Conservation (phyloP, 1,139 yeast species). For the Groenewaldozyma sp. region DNA sequence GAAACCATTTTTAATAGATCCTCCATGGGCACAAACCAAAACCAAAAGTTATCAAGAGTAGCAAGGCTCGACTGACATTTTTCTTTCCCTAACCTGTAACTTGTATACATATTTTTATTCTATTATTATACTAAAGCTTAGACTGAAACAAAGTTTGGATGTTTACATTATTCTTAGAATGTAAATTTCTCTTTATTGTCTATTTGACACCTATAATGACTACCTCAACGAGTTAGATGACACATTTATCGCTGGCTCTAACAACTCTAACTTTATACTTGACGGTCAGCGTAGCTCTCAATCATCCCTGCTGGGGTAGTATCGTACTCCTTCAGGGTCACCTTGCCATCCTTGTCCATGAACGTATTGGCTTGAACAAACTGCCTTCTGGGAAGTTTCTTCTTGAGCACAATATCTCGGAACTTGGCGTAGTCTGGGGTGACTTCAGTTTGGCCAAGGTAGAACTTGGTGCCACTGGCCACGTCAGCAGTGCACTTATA, state of each 20-base stretch:
- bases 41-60: not conserved
- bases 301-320: constrained; percentile 73
- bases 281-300: constrained; percentile 64
- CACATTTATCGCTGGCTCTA: no score
- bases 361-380: constrained; percentile 72
- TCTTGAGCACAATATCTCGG: constrained; percentile 57
- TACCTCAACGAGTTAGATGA: constrained; percentile 1
- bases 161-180: no score
- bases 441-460: constrained; percentile 57
- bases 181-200: no score
- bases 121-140: no score
- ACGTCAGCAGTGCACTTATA: constrained; percentile 72
- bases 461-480: constrained; percentile 52
- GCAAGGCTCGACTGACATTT: not conserved
- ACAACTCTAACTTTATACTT: not conserved
- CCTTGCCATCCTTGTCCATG: constrained; percentile 31
- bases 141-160: no score
- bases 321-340: constrained; percentile 59
- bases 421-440: constrained; percentile 51
- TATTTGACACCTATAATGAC: not conserved
- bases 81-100: constrained; percentile 3
- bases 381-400: constrained; percentile 76
- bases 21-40: not conserved
- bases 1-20: not conserved
- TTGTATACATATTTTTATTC: not conserved